Conservation (phyloP, 169 alveolate genomes). For the Babesia divergens region DNA sequence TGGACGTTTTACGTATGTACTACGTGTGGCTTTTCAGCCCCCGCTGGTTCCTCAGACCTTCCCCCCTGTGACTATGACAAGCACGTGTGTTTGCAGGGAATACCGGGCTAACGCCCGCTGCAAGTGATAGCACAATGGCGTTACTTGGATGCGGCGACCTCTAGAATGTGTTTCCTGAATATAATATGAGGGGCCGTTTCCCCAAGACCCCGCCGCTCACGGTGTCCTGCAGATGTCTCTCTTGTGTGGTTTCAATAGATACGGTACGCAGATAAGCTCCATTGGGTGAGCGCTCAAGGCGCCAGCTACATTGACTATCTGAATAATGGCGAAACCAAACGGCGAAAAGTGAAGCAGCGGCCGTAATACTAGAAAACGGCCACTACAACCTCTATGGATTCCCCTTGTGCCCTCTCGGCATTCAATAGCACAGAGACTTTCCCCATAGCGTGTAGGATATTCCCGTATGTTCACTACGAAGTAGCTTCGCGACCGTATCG, state of each 20-base stretch:
- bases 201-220: too few species aligned
- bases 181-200: too few species aligned
- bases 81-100: slow-evolving; percentile 43
- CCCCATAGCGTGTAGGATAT: slow-evolving; percentile 41
- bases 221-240: not conserved
- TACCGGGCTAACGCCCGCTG: slow-evolving; percentile 61
- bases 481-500: slow-evolving; percentile 51
- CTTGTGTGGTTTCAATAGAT: slow-evolving; percentile 17
- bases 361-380: slow-evolving; percentile 1
- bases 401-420: slow-evolving; percentile 57
- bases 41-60: slow-evolving; percentile 67
- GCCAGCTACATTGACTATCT: slow-evolving; percentile 48
- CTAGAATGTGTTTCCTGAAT: too few species aligned
- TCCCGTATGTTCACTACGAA: slow-evolving; percentile 55
- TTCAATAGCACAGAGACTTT: slow-evolving; percentile 43
- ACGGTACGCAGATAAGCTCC: slow-evolving; percentile 57
- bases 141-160: too few species aligned
- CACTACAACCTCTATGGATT: slow-evolving; percentile 33
- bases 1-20: slow-evolving; percentile 56
- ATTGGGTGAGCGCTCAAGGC: slow-evolving; percentile 45
- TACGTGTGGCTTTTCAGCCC: slow-evolving; percentile 56
- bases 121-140: too few species aligned
- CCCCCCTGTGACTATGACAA: slow-evolving; percentile 52
- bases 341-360: slow-evolving; percentile 20
- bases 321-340: slow-evolving; percentile 13